Conservation (phyloP, 2,329 filamentous ascomycete species). For the Daldinia eschscholtzii region DNA sequence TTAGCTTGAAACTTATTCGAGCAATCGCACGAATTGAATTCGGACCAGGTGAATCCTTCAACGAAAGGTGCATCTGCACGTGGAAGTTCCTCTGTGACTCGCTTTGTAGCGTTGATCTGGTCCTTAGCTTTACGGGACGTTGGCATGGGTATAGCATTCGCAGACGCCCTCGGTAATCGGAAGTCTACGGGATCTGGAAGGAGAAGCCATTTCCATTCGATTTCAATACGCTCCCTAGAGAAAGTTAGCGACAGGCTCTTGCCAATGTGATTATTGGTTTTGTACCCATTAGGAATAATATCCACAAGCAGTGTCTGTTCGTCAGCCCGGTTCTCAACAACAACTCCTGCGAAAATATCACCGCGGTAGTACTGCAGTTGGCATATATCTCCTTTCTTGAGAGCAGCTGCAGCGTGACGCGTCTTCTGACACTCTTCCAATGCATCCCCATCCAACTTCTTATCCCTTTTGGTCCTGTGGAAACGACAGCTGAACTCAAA, state of each 20-base stretch:
- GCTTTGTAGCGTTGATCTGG: constrained; percentile 74
- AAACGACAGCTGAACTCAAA: constrained; percentile 96
- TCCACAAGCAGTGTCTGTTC: constrained; percentile 85
- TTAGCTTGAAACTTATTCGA: constrained; percentile 72
- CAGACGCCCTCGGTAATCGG: constrained; percentile 79
- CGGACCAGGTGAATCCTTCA: constrained; percentile 79
- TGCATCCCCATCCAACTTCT: constrained; percentile 75
- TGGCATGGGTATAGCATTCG: constrained; percentile 79
- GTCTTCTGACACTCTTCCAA: constrained; percentile 79
- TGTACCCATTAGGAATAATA: constrained; percentile 84
- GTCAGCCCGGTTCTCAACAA: constrained; percentile 82
- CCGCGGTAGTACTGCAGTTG: constrained; percentile 87
- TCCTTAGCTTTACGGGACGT: constrained; percentile 72
- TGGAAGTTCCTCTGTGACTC: constrained; percentile 71
- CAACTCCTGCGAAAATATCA: constrained; percentile 90
- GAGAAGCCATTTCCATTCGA: constrained; percentile 87
- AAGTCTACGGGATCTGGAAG: constrained; percentile 79
- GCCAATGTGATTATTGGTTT: constrained; percentile 23
- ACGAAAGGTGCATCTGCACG: constrained; percentile 75
- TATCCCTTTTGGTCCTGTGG: constrained; percentile 88
- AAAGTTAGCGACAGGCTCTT: constrained; percentile 56
- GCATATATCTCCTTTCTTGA: constrained; percentile 81
- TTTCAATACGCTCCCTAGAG: constrained; percentile 76
- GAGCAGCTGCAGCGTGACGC: constrained; percentile 73
- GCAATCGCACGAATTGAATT: constrained; percentile 76